These are phyloP conservation scores for Basipetospora chlamydospora DNA, from an alignment of 2,329 filamentous ascomycete species.

Conservation along the genomic window DNA sequence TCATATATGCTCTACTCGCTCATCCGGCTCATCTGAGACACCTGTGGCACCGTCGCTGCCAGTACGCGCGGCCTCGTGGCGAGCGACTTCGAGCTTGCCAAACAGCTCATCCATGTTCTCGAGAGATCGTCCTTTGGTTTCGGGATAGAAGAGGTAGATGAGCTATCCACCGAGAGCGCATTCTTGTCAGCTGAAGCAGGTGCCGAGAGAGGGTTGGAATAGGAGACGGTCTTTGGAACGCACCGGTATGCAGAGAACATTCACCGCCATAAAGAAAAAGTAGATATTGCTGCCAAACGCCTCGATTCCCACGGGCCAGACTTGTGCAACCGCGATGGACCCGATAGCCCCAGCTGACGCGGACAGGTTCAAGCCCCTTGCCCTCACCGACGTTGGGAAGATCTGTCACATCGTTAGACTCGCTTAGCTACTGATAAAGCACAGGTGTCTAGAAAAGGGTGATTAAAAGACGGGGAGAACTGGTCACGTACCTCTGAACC, in stretches of 20 bases:
- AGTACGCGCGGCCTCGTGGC: background rate
- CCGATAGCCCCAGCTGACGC: conserved; percentile 40
- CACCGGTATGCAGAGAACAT: conserved; percentile 31
- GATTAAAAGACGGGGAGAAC: too few species aligned
- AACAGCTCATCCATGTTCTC: conserved; percentile 32
- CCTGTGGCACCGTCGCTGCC: background rate
- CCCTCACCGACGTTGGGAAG: conserved; percentile 42
- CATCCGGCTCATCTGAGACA: background rate
- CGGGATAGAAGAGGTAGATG: conserved; percentile 27
- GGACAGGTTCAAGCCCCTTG: conserved; percentile 39
- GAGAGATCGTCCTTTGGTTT: conserved; percentile 25
- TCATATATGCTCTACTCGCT: too few species aligned
- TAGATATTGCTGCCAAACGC: conserved; percentile 36
- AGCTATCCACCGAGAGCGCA: conserved; percentile 12
- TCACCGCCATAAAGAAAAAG: conserved; percentile 42
- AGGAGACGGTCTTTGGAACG: background rate
- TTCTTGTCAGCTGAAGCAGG: too few species aligned
- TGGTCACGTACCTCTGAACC: conserved; percentile 33
- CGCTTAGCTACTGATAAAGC: too few species aligned
- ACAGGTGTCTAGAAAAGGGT: too few species aligned
- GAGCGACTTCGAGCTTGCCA: conserved; percentile 7
- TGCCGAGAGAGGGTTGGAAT: background rate
- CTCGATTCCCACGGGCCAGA: conserved; percentile 39
- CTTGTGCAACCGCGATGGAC: conserved; percentile 36
- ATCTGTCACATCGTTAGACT: too few species aligned